Evolutionary conservation across 768 basidiomycete species (phyloP).

Genomic region (Sarcodon aspratus): DNA sequence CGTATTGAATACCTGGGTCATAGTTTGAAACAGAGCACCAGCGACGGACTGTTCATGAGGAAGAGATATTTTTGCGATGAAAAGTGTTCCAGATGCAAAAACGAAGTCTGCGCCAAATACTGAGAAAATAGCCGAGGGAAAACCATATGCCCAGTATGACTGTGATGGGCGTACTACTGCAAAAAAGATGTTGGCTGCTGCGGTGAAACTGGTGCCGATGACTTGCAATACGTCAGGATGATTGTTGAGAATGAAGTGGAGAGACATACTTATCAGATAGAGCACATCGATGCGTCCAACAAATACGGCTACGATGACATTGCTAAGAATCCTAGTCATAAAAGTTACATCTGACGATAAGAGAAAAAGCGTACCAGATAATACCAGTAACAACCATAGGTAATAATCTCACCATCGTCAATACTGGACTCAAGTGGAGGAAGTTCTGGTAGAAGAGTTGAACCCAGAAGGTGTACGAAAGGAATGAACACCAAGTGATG

Average conservation of each 20-base stretch:
- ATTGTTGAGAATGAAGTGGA: not conserved
- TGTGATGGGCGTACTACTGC: constrained; percentile 47
- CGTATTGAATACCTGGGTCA: constrained; percentile 44
- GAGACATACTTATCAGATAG: constrained; percentile 40
- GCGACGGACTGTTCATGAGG: constrained; percentile 68
- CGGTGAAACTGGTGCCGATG: constrained; percentile 47
- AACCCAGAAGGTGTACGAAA: constrained; percentile 41
- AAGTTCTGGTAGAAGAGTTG: constrained; percentile 73
- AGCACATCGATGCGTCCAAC: constrained; percentile 44
- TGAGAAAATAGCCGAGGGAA: constrained; percentile 50
- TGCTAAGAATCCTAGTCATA: constrained; percentile 13
- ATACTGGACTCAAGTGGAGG: constrained; percentile 36
- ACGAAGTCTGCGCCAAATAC: constrained; percentile 77
- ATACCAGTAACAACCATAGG: constrained; percentile 64
- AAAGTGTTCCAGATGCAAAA: constrained; percentile 62
- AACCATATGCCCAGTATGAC: constrained; percentile 68
- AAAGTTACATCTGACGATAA: not conserved
- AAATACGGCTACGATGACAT: constrained; percentile 50
- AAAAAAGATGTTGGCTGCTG: constrained; percentile 48
- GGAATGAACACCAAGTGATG: constrained; percentile 49
- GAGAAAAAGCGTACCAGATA: constrained; percentile 20
- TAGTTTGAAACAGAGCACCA: constrained; percentile 69
- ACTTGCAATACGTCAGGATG: constrained; percentile 16
- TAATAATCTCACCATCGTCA: constrained; percentile 52
- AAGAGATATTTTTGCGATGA: constrained; percentile 54